Evolutionary conservation across 2,329 filamentous ascomycete species (phyloP).

Genomic region (Teratosphaeriaceae sp.): DNA sequence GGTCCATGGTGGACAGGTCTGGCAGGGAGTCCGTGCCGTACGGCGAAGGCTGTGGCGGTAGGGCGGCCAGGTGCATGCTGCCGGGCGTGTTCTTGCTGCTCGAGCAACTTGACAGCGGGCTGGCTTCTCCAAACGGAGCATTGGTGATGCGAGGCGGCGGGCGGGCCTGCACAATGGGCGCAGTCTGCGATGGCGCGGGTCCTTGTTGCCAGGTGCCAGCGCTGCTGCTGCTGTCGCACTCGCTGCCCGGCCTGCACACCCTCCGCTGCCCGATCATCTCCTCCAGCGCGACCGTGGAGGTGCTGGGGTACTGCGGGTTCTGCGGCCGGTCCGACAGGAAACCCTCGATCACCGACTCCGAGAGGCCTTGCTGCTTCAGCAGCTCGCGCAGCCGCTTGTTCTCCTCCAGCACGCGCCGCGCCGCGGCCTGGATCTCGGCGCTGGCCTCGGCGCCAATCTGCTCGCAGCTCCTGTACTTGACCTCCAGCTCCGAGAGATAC

Average conservation of each 20-base stretch:
- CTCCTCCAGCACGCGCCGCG: slow-evolving; percentile 61
- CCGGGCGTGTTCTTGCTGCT: neutral
- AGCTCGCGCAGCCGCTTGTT: slow-evolving; percentile 58
- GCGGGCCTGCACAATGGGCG: neutral
- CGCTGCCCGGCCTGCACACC: slow-evolving; percentile 8
- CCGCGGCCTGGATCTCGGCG: slow-evolving; percentile 64
- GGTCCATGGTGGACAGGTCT: slow-evolving; percentile 1
- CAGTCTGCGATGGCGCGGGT: neutral
- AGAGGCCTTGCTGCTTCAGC: slow-evolving; percentile 51
- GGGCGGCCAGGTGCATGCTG: neutral
- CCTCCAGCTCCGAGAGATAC: slow-evolving; percentile 64
- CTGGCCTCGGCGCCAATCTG: slow-evolving; percentile 60
- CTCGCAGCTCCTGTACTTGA: slow-evolving; percentile 57
- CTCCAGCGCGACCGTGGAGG: slow-evolving; percentile 9
- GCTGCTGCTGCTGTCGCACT: neutral
- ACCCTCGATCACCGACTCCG: slow-evolving; percentile 47
- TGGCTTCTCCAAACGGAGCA: no score
- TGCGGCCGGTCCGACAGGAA: slow-evolving; percentile 3
- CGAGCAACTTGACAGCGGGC: neutral
- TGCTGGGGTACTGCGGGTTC: slow-evolving; percentile 6
- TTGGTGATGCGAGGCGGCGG: no score
- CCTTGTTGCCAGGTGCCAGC: neutral
- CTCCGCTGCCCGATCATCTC: slow-evolving; percentile 9
- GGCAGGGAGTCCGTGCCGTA: neutral
- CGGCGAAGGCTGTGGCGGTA: neutral